Base-by-base conservation (phyloP, 768 basidiomycete species). In the Rhizopogon vesiculosus region DNA sequence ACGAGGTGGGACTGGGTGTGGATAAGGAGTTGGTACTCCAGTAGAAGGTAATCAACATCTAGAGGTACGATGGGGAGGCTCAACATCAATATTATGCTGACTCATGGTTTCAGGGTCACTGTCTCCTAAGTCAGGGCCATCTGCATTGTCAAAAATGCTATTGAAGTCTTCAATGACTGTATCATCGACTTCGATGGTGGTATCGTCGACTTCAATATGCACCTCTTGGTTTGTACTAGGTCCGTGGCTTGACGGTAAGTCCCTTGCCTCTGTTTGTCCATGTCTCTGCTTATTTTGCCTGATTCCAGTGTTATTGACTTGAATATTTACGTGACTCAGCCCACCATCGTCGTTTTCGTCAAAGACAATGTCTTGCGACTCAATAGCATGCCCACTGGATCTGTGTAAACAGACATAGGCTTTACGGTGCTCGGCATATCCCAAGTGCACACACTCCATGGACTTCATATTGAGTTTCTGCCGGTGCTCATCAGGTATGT, bases 401-500 rank as follows among this genome's bases (percentile, higher is more conserved):
- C 19, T n/a, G n/a, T 55, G 54, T n/a, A 55, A 16, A 28, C 54
- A 55, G 8, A 55, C 15, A 28, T 55, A 42, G n/a, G 45, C 45
- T 22, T 55, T 45, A 2, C 5, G 18, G 22, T 55, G 42, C 9
- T 55, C 25, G 2, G 54, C 45, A 39, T 45, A 55, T 3, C 54
- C 35, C 7, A 55, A 19, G 40, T 31, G 35, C 5, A 19, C 42
- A 25, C 54, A 55, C 15, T 18, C 35, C n/a, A 55, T 9, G 13
- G 38, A 55, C 16, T 55, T 55, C 8, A 39, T 2, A 29, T 55
- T 45, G n/a, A 55, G 54, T 12, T 43, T 53, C 15, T 18, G 38
- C 3, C 54, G 54, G 15, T 62, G 65, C 44, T 71, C 61, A 49
- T 66, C 61, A 33, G 51, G 66, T n/a, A 65, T 59, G 53, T 61